Conservation (phyloP, 1,284 basidiomycete genomes). For the Flammula alnicola region DNA sequence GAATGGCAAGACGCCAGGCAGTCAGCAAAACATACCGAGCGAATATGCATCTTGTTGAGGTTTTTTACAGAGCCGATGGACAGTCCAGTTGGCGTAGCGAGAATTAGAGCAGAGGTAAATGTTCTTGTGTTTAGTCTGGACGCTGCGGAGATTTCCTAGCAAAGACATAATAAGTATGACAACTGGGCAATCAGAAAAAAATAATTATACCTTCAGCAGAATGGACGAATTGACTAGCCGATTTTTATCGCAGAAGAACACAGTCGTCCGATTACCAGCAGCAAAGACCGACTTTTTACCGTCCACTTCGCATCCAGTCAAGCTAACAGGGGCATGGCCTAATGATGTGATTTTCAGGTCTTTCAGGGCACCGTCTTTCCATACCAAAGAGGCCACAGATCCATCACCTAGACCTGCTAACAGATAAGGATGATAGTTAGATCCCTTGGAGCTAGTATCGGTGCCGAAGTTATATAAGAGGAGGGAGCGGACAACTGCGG, state of each 20-base stretch:
- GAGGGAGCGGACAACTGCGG: constrained; percentile 71
- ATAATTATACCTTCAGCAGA: constrained; percentile 64
- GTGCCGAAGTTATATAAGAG: constrained; percentile 70
- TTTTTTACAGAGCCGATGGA: constrained; percentile 70
- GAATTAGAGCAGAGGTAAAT: constrained; percentile 58
- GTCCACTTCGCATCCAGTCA: constrained; percentile 57
- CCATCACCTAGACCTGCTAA: constrained; percentile 86
- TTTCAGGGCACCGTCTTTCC: constrained; percentile 49
- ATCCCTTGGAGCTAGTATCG: constrained; percentile 36
- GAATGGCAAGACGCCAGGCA: not conserved
- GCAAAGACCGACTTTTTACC: constrained; percentile 64
- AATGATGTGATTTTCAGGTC: constrained; percentile 66
- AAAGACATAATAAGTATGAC: constrained; percentile 7
- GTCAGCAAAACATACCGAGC: constrained; percentile 52
- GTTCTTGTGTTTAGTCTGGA: constrained; percentile 50
- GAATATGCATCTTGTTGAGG: constrained; percentile 82
- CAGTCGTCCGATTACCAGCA: constrained; percentile 62
- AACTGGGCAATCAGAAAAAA: not conserved
- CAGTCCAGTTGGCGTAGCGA: constrained; percentile 61
- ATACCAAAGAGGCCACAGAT: constrained; percentile 65
- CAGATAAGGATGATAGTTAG: constrained; percentile 57
- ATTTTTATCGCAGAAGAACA: constrained; percentile 71
- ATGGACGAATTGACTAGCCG: constrained; percentile 73
- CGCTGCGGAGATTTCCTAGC: constrained; percentile 65
- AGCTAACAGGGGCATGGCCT: constrained; percentile 69